phyloP scores from a whole-genome alignment of 2,329 filamentous ascomycete genomes.

The Trichophyton mentagrophytes region DNA sequence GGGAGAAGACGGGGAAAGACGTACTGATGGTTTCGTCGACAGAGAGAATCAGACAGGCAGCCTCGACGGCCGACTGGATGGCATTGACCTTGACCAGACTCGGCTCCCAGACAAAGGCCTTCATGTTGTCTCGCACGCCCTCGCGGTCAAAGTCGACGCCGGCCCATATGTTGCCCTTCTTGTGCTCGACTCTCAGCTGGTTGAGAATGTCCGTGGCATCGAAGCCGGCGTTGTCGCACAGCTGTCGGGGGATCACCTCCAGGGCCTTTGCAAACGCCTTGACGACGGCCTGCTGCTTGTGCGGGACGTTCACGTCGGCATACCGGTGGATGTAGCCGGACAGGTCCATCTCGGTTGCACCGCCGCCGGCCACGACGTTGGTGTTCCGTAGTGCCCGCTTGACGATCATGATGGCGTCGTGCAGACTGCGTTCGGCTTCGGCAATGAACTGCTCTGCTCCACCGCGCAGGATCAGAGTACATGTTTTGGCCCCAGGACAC shows the following conservation, averaged over 20 bases:
- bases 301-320: slow-evolving; percentile 79
- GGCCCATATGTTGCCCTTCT: slow-evolving; percentile 84
- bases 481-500: slow-evolving; percentile 90
- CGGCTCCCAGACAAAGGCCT: slow-evolving; percentile 94
- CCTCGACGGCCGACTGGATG: slow-evolving; percentile 89
- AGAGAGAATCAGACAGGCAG: slow-evolving; percentile 83
- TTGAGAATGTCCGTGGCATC: slow-evolving; percentile 98
- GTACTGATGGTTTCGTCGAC: slow-evolving; percentile 94
- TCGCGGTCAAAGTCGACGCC: slow-evolving; percentile 92
- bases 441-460: slow-evolving; percentile 98
- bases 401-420: slow-evolving; percentile 99
- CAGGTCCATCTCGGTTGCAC: slow-evolving; percentile 91
- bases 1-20: slow-evolving; percentile 16
- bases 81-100: slow-evolving; percentile 94
- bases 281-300: slow-evolving; percentile 96
- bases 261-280: slow-evolving; percentile 96
- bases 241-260: slow-evolving; percentile 88
- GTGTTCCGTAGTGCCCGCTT: slow-evolving; percentile 95
- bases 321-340: slow-evolving; percentile 86
- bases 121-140: slow-evolving; percentile 87
- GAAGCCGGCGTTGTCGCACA: slow-evolving; percentile 97
- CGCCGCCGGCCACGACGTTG: slow-evolving; percentile 87
- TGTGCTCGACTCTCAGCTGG: slow-evolving; percentile 87
- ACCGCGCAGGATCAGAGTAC: slow-evolving; percentile 86
- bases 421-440: slow-evolving; percentile 91